These are phyloP conservation scores for Wickerhamomyces ciferrii DNA, from an alignment of 805 yeast genomes.

Conservation along the genomic window DNA sequence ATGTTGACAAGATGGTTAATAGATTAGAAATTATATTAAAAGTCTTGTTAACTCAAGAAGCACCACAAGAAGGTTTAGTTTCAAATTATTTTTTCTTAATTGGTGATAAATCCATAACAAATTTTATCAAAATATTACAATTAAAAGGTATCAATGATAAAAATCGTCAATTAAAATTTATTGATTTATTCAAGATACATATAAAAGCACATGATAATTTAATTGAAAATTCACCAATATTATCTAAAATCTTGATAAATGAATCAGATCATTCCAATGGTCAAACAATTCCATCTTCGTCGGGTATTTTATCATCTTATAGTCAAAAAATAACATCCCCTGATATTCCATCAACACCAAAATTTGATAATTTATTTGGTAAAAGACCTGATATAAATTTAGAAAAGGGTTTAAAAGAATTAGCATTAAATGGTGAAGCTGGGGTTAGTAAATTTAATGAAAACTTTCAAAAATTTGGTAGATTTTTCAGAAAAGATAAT, in stretches of 20 bases:
- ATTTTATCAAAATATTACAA: slow-evolving; percentile 59
- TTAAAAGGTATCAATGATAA: slow-evolving; percentile 47
- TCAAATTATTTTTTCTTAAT: slow-evolving; percentile 61
- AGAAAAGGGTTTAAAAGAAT: slow-evolving; percentile 29
- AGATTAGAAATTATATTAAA: slow-evolving; percentile 62
- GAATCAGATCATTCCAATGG: slow-evolving; percentile 5
- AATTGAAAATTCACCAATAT: slow-evolving; percentile 21
- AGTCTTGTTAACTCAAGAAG: slow-evolving; percentile 54
- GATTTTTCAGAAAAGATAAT: slow-evolving; percentile 41
- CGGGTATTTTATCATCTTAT: slow-evolving; percentile 3
- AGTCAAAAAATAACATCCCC: slow-evolving; percentile 13
- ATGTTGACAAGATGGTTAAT: slow-evolving; percentile 35
- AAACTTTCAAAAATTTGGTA: slow-evolving; percentile 50
- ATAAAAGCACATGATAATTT: slow-evolving; percentile 19
- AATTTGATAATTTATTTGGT: slow-evolving; percentile 17
- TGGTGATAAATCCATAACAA: slow-evolving; percentile 56
- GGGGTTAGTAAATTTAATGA: slow-evolving; percentile 62
- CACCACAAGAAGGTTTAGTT: slow-evolving; percentile 63
- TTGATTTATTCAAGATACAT: slow-evolving; percentile 21
- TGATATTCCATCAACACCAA: slow-evolving; percentile 18
- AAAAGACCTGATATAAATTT: slow-evolving; percentile 25
- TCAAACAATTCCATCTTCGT: slow-evolving; percentile 5
- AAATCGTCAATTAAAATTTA: slow-evolving; percentile 15
- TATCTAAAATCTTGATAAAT: slow-evolving; percentile 15
- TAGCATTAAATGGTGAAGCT: slow-evolving; percentile 47